A percentile compares a stretch with the other conserved stretches of the same genome.
Conservation (phyloP, 78 protist genomes). For the Chrysochromulina tobinii region DNA sequence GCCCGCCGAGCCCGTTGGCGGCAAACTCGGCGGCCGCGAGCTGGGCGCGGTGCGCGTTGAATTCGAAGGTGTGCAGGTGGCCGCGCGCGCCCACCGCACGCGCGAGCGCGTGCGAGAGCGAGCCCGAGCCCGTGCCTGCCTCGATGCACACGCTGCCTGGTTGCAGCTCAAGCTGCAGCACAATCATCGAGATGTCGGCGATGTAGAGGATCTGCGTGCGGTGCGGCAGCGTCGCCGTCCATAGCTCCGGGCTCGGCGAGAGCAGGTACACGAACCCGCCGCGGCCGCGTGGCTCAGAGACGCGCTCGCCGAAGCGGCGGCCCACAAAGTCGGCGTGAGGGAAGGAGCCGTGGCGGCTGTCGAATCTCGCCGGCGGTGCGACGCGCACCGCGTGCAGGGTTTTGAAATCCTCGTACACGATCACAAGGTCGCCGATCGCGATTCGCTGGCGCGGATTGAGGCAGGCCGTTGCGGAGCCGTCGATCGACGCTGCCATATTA, state of each 20-base stretch:
- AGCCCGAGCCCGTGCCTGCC: conserved; percentile 88
- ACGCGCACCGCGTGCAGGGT: not conserved
- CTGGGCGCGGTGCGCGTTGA: conserved; percentile 67
- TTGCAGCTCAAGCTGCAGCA: conserved; percentile 51
- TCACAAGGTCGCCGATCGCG: not conserved
- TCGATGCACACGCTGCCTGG: conserved; percentile 80
- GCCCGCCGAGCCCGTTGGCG: conserved; percentile 2
- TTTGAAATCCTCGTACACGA: not conserved
- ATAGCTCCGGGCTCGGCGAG: conserved; percentile 70
- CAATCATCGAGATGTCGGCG: conserved; percentile 73
- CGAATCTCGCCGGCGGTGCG: not conserved
- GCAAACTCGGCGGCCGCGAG: conserved; percentile 51
- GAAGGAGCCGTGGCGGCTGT: not conserved
- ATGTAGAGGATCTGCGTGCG: conserved; percentile 85
- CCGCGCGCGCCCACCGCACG: conserved; percentile 77
- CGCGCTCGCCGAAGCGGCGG: not conserved
- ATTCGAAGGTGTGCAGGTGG: conserved; percentile 81
- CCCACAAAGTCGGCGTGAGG: not conserved
- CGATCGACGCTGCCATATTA: no score
- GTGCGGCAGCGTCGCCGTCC: conserved; percentile 73
- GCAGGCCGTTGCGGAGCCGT: no score
- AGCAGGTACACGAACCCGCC: conserved; percentile 6
- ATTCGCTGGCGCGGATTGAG: not conserved
- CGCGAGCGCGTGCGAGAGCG: conserved; percentile 73
- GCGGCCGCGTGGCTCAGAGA: not conserved